Evolutionary conservation across 1,284 basidiomycete genomes (phyloP).

Genomic region (Pseudozyma tsukubaensis): DNA sequence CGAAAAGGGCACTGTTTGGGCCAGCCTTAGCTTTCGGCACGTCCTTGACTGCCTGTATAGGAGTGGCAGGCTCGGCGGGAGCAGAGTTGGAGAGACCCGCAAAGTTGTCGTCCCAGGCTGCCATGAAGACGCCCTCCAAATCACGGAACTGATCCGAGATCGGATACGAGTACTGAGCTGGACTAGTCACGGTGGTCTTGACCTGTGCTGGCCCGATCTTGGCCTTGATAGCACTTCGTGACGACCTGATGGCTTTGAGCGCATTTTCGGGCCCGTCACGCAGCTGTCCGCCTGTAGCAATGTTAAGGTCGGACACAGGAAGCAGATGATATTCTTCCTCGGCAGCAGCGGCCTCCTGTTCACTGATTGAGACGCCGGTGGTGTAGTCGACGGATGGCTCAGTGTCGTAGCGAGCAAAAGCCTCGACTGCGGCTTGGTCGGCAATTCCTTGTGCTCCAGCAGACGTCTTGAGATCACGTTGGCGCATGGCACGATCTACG

Average conservation of each 20-base stretch:
- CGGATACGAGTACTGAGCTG: conserved; percentile 19
- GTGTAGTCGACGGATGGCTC: not conserved
- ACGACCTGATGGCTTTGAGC: not conserved
- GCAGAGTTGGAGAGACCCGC: conserved; percentile 8
- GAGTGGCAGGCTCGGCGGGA: not conserved
- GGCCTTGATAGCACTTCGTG: not conserved
- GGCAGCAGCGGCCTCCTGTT: not conserved
- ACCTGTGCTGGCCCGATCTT: conserved; percentile 11
- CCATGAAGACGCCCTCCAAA: conserved; percentile 37
- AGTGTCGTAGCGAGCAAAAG: conserved; percentile 12
- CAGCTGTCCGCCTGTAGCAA: conserved; percentile 31
- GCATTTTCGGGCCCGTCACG: conserved; percentile 9
- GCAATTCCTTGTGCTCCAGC: not conserved
- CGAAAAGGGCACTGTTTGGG: conserved; percentile 21
- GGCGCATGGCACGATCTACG: conserved; percentile 34
- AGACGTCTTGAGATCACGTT: conserved; percentile 26
- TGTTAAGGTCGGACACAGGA: conserved; percentile 42
- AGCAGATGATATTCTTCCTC: conserved; percentile 27
- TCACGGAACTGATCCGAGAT: conserved; percentile 34
- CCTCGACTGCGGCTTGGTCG: conserved; percentile 29
- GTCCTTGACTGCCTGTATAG: not conserved
- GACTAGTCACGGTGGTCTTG: conserved; percentile 12
- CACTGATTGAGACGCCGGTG: not conserved
- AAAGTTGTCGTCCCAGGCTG: conserved; percentile 38
- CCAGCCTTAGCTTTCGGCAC: conserved; percentile 7